These are phyloP conservation scores for Trichoderma sp. DNA, from an alignment of 2,329 filamentous ascomycete genomes.

Conservation along the genomic window DNA sequence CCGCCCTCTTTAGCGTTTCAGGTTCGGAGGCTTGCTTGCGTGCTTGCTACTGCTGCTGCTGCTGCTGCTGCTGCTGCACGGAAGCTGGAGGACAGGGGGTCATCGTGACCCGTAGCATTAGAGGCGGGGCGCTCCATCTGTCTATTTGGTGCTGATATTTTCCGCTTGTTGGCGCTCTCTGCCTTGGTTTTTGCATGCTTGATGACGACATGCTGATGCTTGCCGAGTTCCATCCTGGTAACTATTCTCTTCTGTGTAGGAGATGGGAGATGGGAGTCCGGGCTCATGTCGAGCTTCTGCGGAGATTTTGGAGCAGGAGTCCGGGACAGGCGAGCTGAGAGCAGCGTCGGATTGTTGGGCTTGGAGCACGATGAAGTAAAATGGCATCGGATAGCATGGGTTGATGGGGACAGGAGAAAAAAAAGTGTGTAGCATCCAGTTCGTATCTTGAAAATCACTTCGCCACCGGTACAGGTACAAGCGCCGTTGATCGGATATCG, in stretches of 20 bases:
- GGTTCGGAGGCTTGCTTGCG: background rate
- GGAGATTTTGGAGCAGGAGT: background rate
- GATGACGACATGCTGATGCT: constrained; percentile 28
- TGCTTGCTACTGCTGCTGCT: no score
- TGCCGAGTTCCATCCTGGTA: constrained; percentile 1
- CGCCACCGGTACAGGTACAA: constrained; percentile 10
- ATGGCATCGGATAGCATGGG: background rate
- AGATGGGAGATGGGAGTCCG: no score
- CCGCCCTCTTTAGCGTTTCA: constrained; percentile 13
- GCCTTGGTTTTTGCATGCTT: constrained; percentile 13
- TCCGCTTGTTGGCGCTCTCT: background rate
- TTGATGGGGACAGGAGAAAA: no score
- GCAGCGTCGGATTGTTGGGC: constrained; percentile 3
- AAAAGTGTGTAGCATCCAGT: no score
- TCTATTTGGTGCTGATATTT: no score
- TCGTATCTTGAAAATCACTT: background rate
- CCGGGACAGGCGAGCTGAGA: background rate
- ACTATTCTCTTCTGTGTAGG: background rate
- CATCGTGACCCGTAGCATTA: no score
- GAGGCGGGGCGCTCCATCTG: constrained; percentile 14
- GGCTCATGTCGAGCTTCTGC: background rate
- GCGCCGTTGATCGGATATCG: background rate
- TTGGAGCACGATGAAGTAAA: background rate
- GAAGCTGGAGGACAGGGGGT: constrained; percentile 6
- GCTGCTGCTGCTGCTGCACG: constrained; percentile 5